Evolutionary conservation across 208 protist genomes (phyloP).

Genomic region (Leishmania tropica): DNA sequence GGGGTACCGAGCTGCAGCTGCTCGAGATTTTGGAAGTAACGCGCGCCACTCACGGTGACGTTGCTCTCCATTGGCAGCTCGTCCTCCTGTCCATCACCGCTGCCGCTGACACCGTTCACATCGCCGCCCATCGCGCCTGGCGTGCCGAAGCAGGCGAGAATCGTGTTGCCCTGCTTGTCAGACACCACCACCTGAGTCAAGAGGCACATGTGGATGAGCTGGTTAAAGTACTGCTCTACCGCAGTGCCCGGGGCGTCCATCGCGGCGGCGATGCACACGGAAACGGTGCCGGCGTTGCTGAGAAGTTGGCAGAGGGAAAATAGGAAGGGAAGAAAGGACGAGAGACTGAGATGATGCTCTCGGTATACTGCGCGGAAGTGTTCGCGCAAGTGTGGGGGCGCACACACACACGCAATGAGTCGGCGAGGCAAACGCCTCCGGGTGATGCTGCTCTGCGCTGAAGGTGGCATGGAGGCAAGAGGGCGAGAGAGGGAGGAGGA

Average conservation of each 20-base stretch:
- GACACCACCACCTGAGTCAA: conserved; percentile 82
- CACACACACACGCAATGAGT: background rate
- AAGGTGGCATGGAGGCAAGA: no score
- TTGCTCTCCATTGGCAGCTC: conserved; percentile 73
- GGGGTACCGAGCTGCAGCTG: conserved; percentile 73
- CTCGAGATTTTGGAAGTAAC: conserved; percentile 80
- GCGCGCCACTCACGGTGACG: conserved; percentile 76
- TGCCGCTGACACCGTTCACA: conserved; percentile 2
- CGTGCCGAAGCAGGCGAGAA: conserved; percentile 73
- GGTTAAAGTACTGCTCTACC: conserved; percentile 89
- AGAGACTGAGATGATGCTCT: background rate
- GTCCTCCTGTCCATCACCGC: conserved; percentile 32
- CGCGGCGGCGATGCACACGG: background rate
- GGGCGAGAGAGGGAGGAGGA: background rate
- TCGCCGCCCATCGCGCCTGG: conserved; percentile 8
- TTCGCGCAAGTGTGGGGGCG: background rate
- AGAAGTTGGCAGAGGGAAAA: conserved; percentile 4
- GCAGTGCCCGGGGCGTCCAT: conserved; percentile 67
- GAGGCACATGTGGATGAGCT: conserved; percentile 82
- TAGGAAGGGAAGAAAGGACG: background rate
- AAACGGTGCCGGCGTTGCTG: background rate
- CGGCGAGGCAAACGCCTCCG: background rate
- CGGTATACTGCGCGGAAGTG: background rate
- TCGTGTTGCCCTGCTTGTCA: conserved; percentile 78
- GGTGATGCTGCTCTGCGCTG: background rate